phyloP scores from a whole-genome alignment of 83 land plant species.

The Larix sibirica region DNA sequence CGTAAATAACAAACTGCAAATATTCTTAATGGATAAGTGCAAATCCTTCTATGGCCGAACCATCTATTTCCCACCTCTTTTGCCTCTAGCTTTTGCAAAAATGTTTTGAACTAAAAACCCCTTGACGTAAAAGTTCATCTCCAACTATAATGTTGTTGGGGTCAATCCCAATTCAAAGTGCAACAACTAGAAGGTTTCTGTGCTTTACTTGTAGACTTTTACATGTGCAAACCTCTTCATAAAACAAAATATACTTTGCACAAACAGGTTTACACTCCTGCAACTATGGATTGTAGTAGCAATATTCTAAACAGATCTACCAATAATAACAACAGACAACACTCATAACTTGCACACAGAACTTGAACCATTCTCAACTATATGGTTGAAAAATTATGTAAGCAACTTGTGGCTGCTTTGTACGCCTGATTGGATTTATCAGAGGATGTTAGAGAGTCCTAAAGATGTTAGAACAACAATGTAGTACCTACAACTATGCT shows the following conservation, averaged over 20 bases:
- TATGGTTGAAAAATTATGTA: background rate
- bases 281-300: background rate
- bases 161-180: background rate
- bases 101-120: background rate
- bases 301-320: background rate
- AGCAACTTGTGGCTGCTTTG: background rate
- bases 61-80: slow-evolving; percentile 3
- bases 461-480: background rate
- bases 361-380: slow-evolving; percentile 6
- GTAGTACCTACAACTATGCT: slow-evolving; percentile 19
- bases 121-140: background rate
- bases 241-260: slow-evolving; percentile 1
- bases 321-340: slow-evolving; percentile 6
- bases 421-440: background rate
- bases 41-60: background rate
- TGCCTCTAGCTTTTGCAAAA: slow-evolving; percentile 1
- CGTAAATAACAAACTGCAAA: background rate
- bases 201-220: background rate
- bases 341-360: background rate
- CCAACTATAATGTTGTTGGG: background rate
- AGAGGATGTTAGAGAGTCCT: slow-evolving; percentile 1
- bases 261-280: slow-evolving; percentile 1
- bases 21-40: background rate
- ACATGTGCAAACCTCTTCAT: background rate
- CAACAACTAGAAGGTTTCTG: background rate